These are phyloP conservation scores for Decorospora gaudefroyi DNA, from an alignment of 2,329 filamentous ascomycete genomes.

Conservation along the genomic window DNA sequence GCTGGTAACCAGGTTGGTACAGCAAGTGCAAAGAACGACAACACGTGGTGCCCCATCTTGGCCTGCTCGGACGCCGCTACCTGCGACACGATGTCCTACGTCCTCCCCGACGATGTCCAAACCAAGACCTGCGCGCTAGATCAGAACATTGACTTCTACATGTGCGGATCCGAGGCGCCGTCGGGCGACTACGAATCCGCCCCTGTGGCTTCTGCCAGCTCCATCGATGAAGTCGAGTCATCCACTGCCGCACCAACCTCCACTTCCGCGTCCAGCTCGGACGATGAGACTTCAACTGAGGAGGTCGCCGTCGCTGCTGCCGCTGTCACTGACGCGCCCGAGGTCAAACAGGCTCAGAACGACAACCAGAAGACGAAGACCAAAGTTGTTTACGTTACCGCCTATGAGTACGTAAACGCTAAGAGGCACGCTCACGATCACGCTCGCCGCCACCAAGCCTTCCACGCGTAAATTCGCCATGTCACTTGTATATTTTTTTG, in stretches of 20 bases:
- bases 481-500: constrained; percentile 24
- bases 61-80: constrained; percentile 26
- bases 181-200: constrained; percentile 19
- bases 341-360: constrained; percentile 11
- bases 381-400: constrained; percentile 42
- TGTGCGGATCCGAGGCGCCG: constrained; percentile 41
- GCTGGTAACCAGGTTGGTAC: constrained; percentile 27
- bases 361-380: constrained; percentile 26
- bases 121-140: constrained; percentile 40
- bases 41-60: constrained; percentile 42
- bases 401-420: constrained; percentile 38
- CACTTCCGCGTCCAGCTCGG: constrained; percentile 11
- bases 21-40: constrained; percentile 23
- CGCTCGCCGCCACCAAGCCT: constrained; percentile 37
- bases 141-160: constrained; percentile 41
- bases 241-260: constrained; percentile 18
- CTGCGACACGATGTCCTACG: constrained; percentile 41
- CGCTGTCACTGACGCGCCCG: constrained; percentile 31
- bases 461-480: constrained; percentile 38
- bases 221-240: neutral
- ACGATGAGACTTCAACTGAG: constrained; percentile 13
- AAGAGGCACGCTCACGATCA: constrained; percentile 44
- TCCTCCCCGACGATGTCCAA: constrained; percentile 38
- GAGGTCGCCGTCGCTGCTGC: constrained; percentile 28
- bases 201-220: constrained; percentile 9